A percentile compares a stretch with the other conserved stretches of the same genome.
These are phyloP conservation scores for Thalassiosira mediterranea DNA, from an alignment of 352 stramenopile species.

Conservation along the genomic window DNA sequence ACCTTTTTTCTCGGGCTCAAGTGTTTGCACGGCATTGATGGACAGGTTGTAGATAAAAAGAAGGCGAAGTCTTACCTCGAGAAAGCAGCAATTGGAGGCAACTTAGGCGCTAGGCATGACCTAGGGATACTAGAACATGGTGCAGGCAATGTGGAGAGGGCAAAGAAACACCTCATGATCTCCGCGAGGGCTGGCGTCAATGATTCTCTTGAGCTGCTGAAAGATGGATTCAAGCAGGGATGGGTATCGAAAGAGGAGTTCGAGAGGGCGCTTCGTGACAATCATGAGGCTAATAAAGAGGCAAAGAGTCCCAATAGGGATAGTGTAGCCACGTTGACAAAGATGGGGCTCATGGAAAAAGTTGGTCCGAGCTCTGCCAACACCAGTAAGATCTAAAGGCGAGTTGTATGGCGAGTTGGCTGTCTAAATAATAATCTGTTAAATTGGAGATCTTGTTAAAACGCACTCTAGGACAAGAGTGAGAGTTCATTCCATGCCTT, in stretches of 20 bases:
- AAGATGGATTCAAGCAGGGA: neutral
- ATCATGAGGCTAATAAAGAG: conserved; percentile 5
- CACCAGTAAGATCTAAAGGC: no score
- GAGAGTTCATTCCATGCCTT: conserved; percentile 33
- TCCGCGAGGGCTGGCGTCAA: neutral
- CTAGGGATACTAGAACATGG: neutral
- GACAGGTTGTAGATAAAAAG: neutral
- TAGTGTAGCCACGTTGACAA: no score
- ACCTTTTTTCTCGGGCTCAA: neutral
- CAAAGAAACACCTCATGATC: conserved; percentile 18
- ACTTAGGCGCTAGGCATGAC: neutral
- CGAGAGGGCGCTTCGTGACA: neutral
- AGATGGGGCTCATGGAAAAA: no score
- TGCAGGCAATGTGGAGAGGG: conserved; percentile 1
- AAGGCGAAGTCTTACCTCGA: conserved; percentile 5
- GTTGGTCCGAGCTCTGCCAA: no score
- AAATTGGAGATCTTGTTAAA: no score
- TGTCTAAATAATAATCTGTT: no score
- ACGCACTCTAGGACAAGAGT: no score
- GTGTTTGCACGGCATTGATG: neutral
- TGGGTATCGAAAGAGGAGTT: conserved; percentile 7
- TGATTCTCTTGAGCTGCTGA: neutral
- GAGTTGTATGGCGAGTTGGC: no score
- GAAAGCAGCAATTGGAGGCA: conserved; percentile 12
- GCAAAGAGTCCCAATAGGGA: conserved; percentile 24